These are phyloP conservation scores for Aspergillus aculeatinus DNA, from an alignment of 2,329 filamentous ascomycete genomes.

Conservation along the genomic window DNA sequence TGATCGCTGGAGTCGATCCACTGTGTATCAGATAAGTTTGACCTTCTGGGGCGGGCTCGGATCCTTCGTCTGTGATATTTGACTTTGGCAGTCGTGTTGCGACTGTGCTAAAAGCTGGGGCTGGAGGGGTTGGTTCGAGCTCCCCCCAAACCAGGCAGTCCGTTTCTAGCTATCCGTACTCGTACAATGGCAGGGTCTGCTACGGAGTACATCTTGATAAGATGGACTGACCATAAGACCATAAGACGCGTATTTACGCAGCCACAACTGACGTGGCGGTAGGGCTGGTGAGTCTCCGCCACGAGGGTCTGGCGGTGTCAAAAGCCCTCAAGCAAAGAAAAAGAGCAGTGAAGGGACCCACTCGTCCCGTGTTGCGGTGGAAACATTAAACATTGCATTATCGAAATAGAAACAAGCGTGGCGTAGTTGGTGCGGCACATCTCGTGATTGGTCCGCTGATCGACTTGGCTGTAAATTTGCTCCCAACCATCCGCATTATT, in stretches of 20 bases:
- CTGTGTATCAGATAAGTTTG: conserved; percentile 7
- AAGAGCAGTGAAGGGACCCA: not conserved
- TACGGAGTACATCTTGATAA: not conserved
- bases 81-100: no score
- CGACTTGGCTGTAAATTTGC: not conserved
- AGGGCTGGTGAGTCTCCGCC: conserved; percentile 17
- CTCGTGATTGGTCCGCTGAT: conserved; percentile 19
- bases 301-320: conserved; percentile 9
- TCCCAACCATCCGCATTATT: not conserved
- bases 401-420: conserved; percentile 30
- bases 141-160: not conserved
- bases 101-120: not conserved
- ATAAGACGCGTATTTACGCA: conserved; percentile 15
- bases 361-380: conserved; percentile 14
- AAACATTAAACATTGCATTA: conserved; percentile 11
- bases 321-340: not conserved
- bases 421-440: conserved; percentile 15
- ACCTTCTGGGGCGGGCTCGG: not conserved
- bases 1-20: not conserved
- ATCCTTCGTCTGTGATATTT: not conserved
- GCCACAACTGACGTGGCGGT: conserved; percentile 22
- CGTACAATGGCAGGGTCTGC: not conserved
- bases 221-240: not conserved
- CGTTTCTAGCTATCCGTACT: not conserved
- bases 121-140: not conserved